Evolutionary conservation across 2,329 filamentous ascomycete genomes (phyloP).

Genomic region (Parafenestella ontariensis): DNA sequence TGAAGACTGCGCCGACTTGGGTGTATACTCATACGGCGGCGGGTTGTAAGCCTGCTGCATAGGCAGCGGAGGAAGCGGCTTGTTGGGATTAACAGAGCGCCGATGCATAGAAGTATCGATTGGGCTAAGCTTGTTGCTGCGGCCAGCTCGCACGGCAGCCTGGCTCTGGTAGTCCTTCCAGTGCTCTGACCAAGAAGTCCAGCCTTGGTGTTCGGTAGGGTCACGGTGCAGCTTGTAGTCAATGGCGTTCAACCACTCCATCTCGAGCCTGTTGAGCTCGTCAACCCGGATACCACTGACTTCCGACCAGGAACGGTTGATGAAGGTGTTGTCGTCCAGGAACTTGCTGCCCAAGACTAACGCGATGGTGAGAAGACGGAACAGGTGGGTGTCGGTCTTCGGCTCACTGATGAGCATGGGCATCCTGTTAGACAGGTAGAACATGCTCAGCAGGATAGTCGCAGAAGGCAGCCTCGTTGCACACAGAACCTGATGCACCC

Average conservation of each 20-base stretch:
- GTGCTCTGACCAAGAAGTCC: constrained; percentile 68
- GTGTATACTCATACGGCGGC: constrained; percentile 43
- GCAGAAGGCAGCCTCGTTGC: constrained; percentile 90
- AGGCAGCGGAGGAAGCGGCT: constrained; percentile 51
- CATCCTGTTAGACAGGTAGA: constrained; percentile 85
- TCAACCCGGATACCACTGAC: constrained; percentile 87
- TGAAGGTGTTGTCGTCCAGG: constrained; percentile 95
- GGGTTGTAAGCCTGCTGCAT: constrained; percentile 50
- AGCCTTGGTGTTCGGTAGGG: constrained; percentile 76
- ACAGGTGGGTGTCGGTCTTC: constrained; percentile 72
- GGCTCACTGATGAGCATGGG: constrained; percentile 68
- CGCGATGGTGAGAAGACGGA: constrained; percentile 85
- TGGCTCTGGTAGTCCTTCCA: constrained; percentile 70
- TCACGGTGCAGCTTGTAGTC: constrained; percentile 88
- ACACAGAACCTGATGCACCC: constrained; percentile 87
- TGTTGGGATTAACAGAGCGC: constrained; percentile 55
- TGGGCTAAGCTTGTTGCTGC: constrained; percentile 60
- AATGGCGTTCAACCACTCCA: constrained; percentile 85
- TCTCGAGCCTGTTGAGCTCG: constrained; percentile 85
- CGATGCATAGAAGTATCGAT: constrained; percentile 70
- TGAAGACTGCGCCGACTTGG: constrained; percentile 46
- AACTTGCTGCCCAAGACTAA: constrained; percentile 93
- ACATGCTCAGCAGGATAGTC: constrained; percentile 88
- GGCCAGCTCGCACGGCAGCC: constrained; percentile 50
- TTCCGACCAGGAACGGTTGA: constrained; percentile 96